Percentiles rank a stretch among this genome's conserved stretches.
Conservation (phyloP, 2,329 filamentous ascomycete genomes). For the Stagonosporopsis rhizophila region DNA sequence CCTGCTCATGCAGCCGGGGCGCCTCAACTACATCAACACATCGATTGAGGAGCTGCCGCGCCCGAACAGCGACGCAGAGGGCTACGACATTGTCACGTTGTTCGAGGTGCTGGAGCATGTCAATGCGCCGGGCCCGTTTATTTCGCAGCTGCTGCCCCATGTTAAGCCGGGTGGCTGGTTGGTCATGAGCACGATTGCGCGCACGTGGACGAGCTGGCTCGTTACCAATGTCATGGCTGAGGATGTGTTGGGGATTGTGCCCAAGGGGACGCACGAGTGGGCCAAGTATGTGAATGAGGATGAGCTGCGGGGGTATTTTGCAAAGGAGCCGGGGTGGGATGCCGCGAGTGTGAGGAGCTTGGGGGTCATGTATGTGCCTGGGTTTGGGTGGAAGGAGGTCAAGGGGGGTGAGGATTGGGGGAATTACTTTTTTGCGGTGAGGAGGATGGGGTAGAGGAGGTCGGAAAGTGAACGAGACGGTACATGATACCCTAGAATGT, state of each 20-base stretch:
- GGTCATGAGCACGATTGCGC: constrained; percentile 87
- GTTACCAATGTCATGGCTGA: constrained; percentile 94
- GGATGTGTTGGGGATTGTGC: constrained; percentile 85
- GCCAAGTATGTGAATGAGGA: constrained; percentile 89
- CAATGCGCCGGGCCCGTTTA: constrained; percentile 74
- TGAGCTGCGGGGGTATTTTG: constrained; percentile 68
- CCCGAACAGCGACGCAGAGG: constrained; percentile 45
- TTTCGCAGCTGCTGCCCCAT: constrained; percentile 74
- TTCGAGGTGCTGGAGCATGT: constrained; percentile 98
- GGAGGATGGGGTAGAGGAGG: constrained; percentile 40
- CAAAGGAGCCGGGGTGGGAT: constrained; percentile 49
- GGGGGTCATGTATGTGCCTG: constrained; percentile 90
- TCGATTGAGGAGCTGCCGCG: constrained; percentile 73
- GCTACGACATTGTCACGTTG: constrained; percentile 80
- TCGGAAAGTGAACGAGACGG: neutral
- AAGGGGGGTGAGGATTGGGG: constrained; percentile 81
- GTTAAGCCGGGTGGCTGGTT: constrained; percentile 93
- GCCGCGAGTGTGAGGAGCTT: constrained; percentile 66
- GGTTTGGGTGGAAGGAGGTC: constrained; percentile 87
- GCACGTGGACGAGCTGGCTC: constrained; percentile 87
- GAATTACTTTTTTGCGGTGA: constrained; percentile 95
- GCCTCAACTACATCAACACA: constrained; percentile 74
- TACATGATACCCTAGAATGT: constrained; percentile 37
- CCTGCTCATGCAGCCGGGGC: constrained; percentile 61
- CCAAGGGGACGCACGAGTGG: constrained; percentile 95